Base-by-base conservation (phyloP, 176 grass and related monocot species). In the Raddia guianensis region DNA sequence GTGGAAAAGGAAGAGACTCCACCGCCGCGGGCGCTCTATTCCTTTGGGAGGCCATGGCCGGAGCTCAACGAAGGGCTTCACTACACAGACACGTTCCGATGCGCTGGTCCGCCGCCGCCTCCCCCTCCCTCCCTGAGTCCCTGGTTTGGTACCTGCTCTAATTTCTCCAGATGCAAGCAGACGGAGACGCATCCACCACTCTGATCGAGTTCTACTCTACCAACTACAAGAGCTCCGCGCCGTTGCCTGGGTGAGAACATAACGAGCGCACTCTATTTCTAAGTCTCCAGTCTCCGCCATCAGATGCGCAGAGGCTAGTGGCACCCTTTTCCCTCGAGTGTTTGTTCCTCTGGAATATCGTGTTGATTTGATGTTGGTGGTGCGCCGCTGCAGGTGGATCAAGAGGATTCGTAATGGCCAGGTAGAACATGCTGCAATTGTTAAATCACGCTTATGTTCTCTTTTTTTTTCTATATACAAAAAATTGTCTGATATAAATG, bases 201-300 rank as follows among this genome's bases (percentile, higher is more conserved):
- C 79, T 98, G 86, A 87, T 94, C 27, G 86, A 78, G 18, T 98
- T 98, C 74, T 98, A 98, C 74, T 82, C 83, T 3, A 72, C 58
- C 18, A 92, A 85, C 61, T 91, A 98, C 92, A 94, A 91, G 66
- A 91, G 83, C 78, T 98, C 95, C 6, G 95, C 95, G 12, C 95
- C 95, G 43, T 74, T 87, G 53, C 76, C 84, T 49, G 92, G 95
- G 95, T 87, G 50, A 53, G 78, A 83, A 33, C 45, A 82, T 73
- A 13, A 80, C 48, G 18, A 1, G 33, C 33, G 33, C 33, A 10
- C 9, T 9, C 44, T 79, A 45, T 55, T 71, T 58, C 54, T n/a
- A n/a, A 51, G 40, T 11, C n/a, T n/a, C n/a, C n/a, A n/a, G 74
- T 68, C 33, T 33, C 71, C 66, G 8, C 50, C 33, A 46, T 18